Evolutionary conservation across 1,139 yeast genomes (phyloP).

Genomic region (Blastobotrys elegans): DNA sequence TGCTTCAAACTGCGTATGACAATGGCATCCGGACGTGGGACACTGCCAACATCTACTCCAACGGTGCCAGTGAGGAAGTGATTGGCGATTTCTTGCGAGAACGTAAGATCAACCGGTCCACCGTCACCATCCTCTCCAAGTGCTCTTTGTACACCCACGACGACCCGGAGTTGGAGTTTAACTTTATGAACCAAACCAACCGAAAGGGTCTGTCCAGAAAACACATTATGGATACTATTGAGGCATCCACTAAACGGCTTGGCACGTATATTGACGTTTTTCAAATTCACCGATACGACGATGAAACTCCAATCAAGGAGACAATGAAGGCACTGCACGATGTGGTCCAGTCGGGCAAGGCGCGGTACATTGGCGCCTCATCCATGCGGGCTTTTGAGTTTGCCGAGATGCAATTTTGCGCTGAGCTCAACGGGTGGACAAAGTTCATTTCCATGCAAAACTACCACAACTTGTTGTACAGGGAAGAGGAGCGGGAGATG

Average conservation of each 20-base stretch:
- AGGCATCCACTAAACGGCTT: constrained; percentile 50
- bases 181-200: constrained; percentile 36
- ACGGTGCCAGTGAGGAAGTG: constrained; percentile 41
- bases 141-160: constrained; percentile 48
- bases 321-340: constrained; percentile 51
- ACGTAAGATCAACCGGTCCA: constrained; percentile 43
- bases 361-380: constrained; percentile 57
- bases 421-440: constrained; percentile 49
- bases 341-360: constrained; percentile 46
- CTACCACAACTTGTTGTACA: constrained; percentile 48
- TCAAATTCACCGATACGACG: constrained; percentile 60
- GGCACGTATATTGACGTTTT: constrained; percentile 72
- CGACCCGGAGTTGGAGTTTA: constrained; percentile 32
- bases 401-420: constrained; percentile 48
- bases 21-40: constrained; percentile 51
- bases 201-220: constrained; percentile 43
- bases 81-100: constrained; percentile 43
- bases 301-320: constrained; percentile 40
- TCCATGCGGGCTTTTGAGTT: constrained; percentile 44
- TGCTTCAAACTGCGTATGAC: constrained; percentile 48
- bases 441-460: constrained; percentile 58
- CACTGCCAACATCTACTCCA: constrained; percentile 49
- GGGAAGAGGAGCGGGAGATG: constrained; percentile 61
- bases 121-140: constrained; percentile 46
- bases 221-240: constrained; percentile 48